phyloP scores from a whole-genome alignment of 192 early-diverging fungal species.

The Backusella sp. region DNA sequence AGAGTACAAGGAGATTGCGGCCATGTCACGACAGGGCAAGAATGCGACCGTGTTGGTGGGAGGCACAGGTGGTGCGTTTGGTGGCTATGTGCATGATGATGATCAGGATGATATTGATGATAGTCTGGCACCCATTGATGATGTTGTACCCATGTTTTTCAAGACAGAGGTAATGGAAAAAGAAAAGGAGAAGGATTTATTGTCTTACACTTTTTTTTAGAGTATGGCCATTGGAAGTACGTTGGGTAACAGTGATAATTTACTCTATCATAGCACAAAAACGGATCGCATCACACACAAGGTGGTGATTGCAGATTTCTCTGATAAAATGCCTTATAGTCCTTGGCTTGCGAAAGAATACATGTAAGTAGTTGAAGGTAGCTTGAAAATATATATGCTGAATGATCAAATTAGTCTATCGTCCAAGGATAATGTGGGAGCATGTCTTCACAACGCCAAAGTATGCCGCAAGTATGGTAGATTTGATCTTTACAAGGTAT shows the following conservation, averaged over 20 bases:
- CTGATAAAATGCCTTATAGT: conserved; percentile 56
- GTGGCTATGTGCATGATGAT: conserved; percentile 43
- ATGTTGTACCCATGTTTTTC: conserved; percentile 30
- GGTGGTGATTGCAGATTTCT: conserved; percentile 54
- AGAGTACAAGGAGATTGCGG: conserved; percentile 52
- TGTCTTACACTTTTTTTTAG: not conserved
- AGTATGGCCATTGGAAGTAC: conserved; percentile 20
- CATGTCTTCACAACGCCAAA: conserved; percentile 62
- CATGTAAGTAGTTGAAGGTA: conserved; percentile 44
- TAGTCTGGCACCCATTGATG: conserved; percentile 26
- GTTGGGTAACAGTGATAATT: conserved; percentile 20
- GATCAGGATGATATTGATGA: conserved; percentile 51
- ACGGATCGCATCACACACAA: conserved; percentile 32
- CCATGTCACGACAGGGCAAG: conserved; percentile 52
- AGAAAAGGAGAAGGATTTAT: not conserved
- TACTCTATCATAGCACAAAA: conserved; percentile 30
- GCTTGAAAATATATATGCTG: conserved; percentile 22
- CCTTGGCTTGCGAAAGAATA: conserved; percentile 58
- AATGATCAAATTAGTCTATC: conserved; percentile 43
- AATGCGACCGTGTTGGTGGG: conserved; percentile 42
- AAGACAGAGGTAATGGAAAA: conserved; percentile 30
- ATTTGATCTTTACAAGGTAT: conserved; percentile 61
- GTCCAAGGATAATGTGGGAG: conserved; percentile 53
- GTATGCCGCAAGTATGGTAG: conserved; percentile 47
- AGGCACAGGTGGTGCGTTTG: conserved; percentile 33